phyloP scores from a whole-genome alignment of 257 asterid species.

The Fraxinus anomala region DNA sequence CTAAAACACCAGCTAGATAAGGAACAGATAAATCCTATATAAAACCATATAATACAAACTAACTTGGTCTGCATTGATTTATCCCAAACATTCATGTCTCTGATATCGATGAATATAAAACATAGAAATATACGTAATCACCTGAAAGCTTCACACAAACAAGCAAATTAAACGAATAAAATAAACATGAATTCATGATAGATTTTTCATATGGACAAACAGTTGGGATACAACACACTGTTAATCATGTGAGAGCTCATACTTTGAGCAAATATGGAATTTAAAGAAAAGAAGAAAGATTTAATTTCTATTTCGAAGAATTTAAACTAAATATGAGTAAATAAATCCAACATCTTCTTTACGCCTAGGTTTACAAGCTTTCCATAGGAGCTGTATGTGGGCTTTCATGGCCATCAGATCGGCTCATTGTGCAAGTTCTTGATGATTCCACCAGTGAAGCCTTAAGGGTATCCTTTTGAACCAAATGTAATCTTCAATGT shows the following conservation, averaged over 20 bases:
- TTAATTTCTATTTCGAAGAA: not conserved
- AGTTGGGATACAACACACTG: not conserved
- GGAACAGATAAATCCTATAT: not conserved
- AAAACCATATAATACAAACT: not conserved
- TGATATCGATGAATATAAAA: not conserved
- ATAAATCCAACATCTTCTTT: not conserved
- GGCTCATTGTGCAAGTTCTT: slow-evolving; percentile 26
- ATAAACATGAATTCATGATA: not conserved
- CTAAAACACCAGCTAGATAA: not conserved
- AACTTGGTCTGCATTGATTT: not conserved
- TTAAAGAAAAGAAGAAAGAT: not conserved
- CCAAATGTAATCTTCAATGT: slow-evolving; percentile 10
- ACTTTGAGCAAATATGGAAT: not conserved
- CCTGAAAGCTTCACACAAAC: not conserved
- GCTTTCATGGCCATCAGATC: slow-evolving; percentile 28
- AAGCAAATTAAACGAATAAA: not conserved
- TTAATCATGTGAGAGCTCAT: not conserved
- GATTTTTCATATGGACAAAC: not conserved
- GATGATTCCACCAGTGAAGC: slow-evolving; percentile 26
- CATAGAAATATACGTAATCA: not conserved
- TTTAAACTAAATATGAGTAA: not conserved
- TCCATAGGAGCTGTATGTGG: slow-evolving; percentile 25
- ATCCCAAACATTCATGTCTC: not conserved
- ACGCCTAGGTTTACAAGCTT: slow-evolving; percentile 23
- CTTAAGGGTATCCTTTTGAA: slow-evolving; percentile 21